Conservation (phyloP, 2,329 filamentous ascomycete genomes). For the Colletotrichum viniferum region DNA sequence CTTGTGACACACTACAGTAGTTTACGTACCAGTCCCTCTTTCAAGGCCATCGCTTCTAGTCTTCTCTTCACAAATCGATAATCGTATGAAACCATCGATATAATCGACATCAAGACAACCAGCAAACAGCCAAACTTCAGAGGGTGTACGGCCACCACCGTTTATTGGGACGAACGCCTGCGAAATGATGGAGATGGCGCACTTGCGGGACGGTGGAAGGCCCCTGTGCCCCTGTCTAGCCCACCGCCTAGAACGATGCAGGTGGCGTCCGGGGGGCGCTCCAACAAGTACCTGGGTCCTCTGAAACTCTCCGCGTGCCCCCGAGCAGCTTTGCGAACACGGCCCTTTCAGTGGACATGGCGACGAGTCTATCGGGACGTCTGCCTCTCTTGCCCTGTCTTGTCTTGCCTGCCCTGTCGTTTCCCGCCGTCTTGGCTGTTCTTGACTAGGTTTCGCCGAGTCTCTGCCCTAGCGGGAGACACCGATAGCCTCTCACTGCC, state of each 20-base stretch:
- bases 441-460: constrained; percentile 3
- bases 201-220: neutral
- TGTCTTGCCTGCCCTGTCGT: neutral
- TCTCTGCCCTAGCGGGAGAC: neutral
- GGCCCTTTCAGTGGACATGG: neutral
- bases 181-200: constrained; percentile 5
- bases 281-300: neutral
- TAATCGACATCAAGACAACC: neutral
- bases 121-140: neutral
- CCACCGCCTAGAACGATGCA: neutral
- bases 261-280: constrained; percentile 2
- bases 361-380: neutral
- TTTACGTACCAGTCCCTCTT: neutral
- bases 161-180: constrained; percentile 13
- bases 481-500: neutral
- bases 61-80: neutral
- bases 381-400: neutral
- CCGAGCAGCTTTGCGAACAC: neutral
- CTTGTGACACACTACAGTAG: rapidly evolving
- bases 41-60: neutral
- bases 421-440: neutral
- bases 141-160: neutral
- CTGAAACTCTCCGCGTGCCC: neutral
- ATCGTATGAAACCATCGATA: neutral
- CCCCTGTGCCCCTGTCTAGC: neutral